Conservation (phyloP, 768 basidiomycete species). For the Termitomyces bulborhizus region DNA sequence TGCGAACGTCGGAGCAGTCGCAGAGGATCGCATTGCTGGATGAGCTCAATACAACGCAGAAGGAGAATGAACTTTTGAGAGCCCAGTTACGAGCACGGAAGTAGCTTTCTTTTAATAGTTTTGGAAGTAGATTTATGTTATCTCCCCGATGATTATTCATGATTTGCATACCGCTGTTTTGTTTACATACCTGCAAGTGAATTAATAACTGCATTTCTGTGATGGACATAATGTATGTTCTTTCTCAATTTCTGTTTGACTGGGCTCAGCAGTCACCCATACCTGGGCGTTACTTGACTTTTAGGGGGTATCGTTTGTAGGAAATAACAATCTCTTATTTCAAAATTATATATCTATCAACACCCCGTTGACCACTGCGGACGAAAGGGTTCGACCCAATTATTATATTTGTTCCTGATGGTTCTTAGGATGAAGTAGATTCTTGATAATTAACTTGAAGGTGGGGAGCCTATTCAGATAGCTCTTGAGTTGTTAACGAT, state of each 20-base stretch:
- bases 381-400: background rate
- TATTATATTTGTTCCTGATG: background rate
- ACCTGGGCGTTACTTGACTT: no score
- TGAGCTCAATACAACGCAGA: conserved; percentile 80
- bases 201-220: background rate
- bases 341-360: background rate
- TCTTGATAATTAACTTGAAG: no score
- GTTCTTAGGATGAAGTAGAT: background rate
- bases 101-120: conserved; percentile 17
- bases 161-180: background rate
- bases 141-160: background rate
- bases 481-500: no score
- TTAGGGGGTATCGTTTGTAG: no score
- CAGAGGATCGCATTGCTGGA: conserved; percentile 84
- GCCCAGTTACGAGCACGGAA: conserved; percentile 64
- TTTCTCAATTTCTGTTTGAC: background rate
- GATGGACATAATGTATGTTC: background rate
- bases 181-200: background rate
- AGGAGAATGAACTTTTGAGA: conserved; percentile 65
- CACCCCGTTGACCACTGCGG: background rate
- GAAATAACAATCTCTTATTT: no score
- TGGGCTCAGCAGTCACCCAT: background rate
- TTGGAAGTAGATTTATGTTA: background rate
- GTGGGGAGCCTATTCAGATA: no score
- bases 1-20: conserved; percentile 66